phyloP scores from a whole-genome alignment of 1,284 basidiomycete genomes.

The Apiotrichum sp. region DNA sequence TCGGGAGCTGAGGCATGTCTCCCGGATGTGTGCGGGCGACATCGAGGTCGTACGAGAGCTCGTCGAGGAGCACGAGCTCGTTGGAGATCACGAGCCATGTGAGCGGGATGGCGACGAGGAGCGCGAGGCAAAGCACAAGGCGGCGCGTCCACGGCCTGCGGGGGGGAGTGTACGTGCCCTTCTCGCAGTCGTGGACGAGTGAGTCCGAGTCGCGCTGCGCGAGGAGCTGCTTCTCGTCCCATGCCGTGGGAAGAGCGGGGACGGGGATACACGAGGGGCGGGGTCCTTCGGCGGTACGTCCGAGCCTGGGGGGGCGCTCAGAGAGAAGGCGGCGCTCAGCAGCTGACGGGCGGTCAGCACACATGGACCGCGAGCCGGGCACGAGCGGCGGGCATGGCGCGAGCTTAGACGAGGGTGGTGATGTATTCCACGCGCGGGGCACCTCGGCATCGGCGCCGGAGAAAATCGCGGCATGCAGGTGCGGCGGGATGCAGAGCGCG shows the following conservation, averaged over 20 bases:
- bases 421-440: background rate
- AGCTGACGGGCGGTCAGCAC: background rate
- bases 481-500: conserved; percentile 6
- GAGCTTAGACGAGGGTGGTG: background rate
- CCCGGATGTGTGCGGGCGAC: background rate
- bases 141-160: too few species aligned
- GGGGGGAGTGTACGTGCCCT: too few species aligned
- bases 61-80: background rate
- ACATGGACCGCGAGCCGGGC: background rate
- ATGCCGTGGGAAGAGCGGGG: too few species aligned
- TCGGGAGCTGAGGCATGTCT: background rate
- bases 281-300: too few species aligned
- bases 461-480: background rate
- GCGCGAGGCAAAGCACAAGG: background rate
- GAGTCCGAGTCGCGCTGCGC: too few species aligned
- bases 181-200: too few species aligned
- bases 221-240: too few species aligned
- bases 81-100: background rate
- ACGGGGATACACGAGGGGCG: background rate
- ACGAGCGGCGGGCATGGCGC: background rate
- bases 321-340: background rate
- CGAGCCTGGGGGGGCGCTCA: too few species aligned
- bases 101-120: background rate
- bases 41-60: background rate
- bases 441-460: background rate